Evolutionary conservation across 345 rosid genomes (phyloP), one percentile per base, ranked within the genome.

Genomic region (Carallia pectinifolia): DNA sequence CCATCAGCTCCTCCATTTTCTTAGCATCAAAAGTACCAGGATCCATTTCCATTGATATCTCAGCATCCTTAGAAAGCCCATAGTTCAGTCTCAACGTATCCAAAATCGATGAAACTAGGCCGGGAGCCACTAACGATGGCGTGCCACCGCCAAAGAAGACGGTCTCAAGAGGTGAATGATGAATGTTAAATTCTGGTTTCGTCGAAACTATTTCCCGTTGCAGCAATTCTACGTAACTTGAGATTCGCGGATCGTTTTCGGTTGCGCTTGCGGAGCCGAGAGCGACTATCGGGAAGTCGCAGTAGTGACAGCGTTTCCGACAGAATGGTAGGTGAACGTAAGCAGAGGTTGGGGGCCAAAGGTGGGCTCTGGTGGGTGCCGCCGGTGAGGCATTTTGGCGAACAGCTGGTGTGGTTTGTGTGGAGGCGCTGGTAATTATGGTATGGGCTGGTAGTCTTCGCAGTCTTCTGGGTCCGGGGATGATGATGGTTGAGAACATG

Each of bases 1-100:
- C 83, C 79, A 85, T 74, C 66, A 95, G 68, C 44, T 80, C 87
- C 65, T 78, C 71, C 67, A 92, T 67, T 64, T 88, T 89, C 80
- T 53, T 68, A 71, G 68, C 88, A 76, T 81, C 85, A 58, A 95
- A 95, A 29, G 97, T 95, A 3, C 97, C 97, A 1, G 99, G 97
- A 76, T 90, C 97, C 99, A 95, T 89, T 83, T 95, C 97, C 92
- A 90, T 90, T 0, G 99, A 89, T 81, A 95, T 80, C 82, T 95
- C 99, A 27, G 81, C 94, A 71, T 76, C 84, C 7, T 70, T 66
- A 69, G 74, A 76, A 79, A 90, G 62, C 73, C 97, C 97, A 62
- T 89, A 89, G 56, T 84, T 83, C 61, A 5, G 81, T 59, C 82
- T 81, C 78, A 95, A 55, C 30, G 87, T 75, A 47, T 86, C 87